Percentiles rank a stretch among this genome's conserved stretches.
Evolutionary conservation across 805 yeast genomes (phyloP).

Genomic region (Wickerhamiella kurtzmanii): DNA sequence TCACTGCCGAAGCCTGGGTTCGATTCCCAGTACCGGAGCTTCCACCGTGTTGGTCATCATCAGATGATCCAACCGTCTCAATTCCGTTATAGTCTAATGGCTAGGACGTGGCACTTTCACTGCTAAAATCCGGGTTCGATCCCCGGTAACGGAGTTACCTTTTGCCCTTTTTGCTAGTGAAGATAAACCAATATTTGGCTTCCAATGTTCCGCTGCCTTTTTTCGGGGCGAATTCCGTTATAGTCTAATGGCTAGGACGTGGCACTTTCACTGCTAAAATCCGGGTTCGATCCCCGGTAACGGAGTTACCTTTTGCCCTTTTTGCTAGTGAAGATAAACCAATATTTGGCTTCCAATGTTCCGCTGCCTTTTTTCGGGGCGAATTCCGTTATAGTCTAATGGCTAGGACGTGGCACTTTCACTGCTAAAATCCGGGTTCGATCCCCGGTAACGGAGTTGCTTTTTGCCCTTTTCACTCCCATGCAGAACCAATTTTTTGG

Average conservation of each 20-base stretch:
- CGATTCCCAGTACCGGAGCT: conserved; percentile 1
- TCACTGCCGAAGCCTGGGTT: conserved; percentile 1
- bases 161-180: not conserved
- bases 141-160: not conserved
- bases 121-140: not conserved
- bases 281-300: not conserved
- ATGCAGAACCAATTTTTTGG: too few species aligned
- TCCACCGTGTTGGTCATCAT: not conserved
- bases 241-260: conserved; percentile 2
- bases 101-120: conserved; percentile 1
- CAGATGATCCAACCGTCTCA: not conserved
- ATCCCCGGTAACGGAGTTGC: not conserved
- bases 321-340: not conserved
- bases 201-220: not conserved
- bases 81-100: conserved; percentile 1
- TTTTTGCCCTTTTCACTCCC: not conserved
- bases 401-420: conserved; percentile 1
- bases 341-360: not conserved
- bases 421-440: not conserved
- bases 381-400: not conserved
- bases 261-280: not conserved
- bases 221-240: not conserved
- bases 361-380: not conserved
- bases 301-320: not conserved
- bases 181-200: not conserved